Conservation (phyloP, 192 early-diverging fungal species). For the Backusella tarrabulga region DNA sequence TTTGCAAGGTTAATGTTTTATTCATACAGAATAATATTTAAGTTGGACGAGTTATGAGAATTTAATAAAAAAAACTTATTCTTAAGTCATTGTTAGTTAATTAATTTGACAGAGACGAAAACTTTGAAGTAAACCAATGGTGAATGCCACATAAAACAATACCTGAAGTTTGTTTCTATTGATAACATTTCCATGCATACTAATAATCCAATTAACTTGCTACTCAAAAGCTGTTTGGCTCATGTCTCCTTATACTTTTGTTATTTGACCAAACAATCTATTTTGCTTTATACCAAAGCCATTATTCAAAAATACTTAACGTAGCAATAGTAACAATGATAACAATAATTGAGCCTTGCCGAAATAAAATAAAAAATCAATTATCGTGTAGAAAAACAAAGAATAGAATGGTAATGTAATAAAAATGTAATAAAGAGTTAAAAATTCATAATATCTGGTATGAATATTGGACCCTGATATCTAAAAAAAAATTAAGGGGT, state of each 20-base stretch:
- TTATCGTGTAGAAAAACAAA: background rate
- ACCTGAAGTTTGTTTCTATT: background rate
- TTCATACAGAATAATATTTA: background rate
- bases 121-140: background rate
- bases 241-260: background rate
- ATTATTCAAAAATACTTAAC: background rate
- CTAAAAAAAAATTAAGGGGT: background rate
- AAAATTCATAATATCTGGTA: background rate
- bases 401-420: background rate
- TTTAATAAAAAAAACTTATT: background rate
- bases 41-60: background rate
- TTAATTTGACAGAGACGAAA: background rate
- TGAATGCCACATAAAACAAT: background rate
- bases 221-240: background rate
- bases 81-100: background rate
- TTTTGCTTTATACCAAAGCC: background rate
- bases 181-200: background rate
- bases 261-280: background rate
- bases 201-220: constrained; percentile 1
- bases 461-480: background rate
- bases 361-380: background rate
- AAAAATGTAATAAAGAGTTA: background rate
- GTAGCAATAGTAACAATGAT: background rate
- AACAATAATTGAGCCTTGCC: background rate
- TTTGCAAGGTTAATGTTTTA: background rate